phyloP scores from a whole-genome alignment of 2,329 filamentous ascomycete genomes.

The Cladosporium sp. region DNA sequence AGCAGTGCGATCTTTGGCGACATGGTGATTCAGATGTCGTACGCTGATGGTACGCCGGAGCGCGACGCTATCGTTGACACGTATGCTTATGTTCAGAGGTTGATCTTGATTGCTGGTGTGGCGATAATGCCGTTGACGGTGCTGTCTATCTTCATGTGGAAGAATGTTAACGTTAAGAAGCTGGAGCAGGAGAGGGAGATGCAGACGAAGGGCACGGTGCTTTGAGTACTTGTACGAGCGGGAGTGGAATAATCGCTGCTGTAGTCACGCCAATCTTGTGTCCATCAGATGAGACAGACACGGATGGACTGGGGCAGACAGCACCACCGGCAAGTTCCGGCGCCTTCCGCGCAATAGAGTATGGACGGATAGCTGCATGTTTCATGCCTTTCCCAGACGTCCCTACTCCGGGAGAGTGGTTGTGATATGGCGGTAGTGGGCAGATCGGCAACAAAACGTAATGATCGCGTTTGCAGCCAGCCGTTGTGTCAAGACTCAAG shows the following conservation, averaged over 20 bases:
- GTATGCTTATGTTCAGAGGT: conserved; percentile 40
- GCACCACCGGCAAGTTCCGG: not conserved
- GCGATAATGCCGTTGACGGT: conserved; percentile 23
- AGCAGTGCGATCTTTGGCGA: conserved; percentile 52
- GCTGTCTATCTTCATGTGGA: conserved; percentile 25
- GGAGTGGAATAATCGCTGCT: not conserved
- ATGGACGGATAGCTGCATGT: not conserved
- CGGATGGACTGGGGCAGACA: not conserved
- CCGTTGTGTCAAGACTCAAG: not conserved
- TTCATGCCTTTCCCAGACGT: not conserved
- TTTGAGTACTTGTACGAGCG: not conserved
- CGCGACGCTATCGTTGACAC: conserved; percentile 46
- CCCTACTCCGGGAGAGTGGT: not conserved
- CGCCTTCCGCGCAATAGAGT: not conserved
- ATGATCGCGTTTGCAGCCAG: not conserved
- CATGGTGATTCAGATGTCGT: conserved; percentile 56
- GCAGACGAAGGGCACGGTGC: conserved; percentile 14
- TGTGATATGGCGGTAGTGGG: not conserved
- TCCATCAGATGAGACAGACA: not conserved
- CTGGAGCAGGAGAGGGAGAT: conserved; percentile 28
- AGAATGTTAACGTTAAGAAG: conserved; percentile 30
- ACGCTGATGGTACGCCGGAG: conserved; percentile 52
- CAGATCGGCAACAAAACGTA: not conserved
- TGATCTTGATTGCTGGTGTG: conserved; percentile 41
- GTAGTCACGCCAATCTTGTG: not conserved